A percentile compares a stretch with the other conserved stretches of the same genome.
Evolutionary conservation across 441 rosid genomes (phyloP).

Genomic region (Metrosideros polymorpha): DNA sequence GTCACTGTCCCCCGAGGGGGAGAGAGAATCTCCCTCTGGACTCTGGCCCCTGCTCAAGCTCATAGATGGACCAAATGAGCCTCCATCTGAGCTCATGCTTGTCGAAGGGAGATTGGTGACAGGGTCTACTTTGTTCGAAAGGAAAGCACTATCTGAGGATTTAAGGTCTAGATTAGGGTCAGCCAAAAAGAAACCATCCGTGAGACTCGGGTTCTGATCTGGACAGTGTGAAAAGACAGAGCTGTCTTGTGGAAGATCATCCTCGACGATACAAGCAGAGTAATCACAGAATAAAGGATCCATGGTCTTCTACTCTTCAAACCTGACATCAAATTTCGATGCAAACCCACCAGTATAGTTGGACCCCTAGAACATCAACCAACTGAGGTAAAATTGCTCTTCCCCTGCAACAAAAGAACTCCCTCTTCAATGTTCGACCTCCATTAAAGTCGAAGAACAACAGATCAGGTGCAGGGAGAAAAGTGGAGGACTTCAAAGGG

Average conservation of each 20-base stretch:
- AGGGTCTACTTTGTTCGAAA: background rate
- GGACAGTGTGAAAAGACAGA: background rate
- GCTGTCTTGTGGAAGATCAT: background rate
- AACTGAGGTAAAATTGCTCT: background rate
- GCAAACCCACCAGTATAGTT: background rate
- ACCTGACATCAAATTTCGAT: background rate
- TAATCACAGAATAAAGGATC: conserved; percentile 19
- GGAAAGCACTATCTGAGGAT: background rate
- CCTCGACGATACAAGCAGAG: conserved; percentile 15
- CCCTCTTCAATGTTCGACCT: background rate
- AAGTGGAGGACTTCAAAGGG: background rate
- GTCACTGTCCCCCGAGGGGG: conserved; percentile 36
- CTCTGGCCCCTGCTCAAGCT: conserved; percentile 6
- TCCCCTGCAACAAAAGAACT: background rate
- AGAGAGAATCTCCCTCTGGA: conserved; percentile 22
- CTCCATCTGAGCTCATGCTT: background rate
- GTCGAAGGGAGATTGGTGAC: conserved; percentile 2
- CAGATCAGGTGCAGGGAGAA: too few relatives aligned
- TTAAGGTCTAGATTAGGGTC: conserved; percentile 13
- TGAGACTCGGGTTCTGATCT: background rate
- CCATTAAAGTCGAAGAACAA: background rate
- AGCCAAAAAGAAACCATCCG: conserved; percentile 16
- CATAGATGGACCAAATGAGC: conserved; percentile 8
- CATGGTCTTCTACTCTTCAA: conserved; percentile 4
- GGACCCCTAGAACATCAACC: background rate